These are phyloP conservation scores for Sporobolomyces pararoseus DNA, from an alignment of 768 basidiomycete genomes.

Conservation along the genomic window DNA sequence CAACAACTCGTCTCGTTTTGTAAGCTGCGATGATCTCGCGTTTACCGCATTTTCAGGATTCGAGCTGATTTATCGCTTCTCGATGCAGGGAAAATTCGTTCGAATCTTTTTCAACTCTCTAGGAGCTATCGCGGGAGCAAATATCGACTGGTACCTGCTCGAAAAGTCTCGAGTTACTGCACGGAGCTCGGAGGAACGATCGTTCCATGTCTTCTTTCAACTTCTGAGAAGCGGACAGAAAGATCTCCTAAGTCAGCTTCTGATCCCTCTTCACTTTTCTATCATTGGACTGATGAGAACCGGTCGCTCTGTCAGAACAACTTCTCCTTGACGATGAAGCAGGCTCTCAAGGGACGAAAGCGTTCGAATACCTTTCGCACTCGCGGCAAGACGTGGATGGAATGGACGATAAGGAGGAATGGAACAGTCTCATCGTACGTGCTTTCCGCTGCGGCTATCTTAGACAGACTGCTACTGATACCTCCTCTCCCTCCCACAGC, in stretches of 20 bases:
- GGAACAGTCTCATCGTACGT: conserved; percentile 68
- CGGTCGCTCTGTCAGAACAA: conserved; percentile 19
- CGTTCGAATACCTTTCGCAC: conserved; percentile 88
- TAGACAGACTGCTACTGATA: not conserved
- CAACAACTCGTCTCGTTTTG: conserved; percentile 96
- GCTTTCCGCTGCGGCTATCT: not conserved
- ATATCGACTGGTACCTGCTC: conserved; percentile 96
- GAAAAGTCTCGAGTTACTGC: conserved; percentile 95
- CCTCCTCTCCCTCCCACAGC: conserved; percentile 51
- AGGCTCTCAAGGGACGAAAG: conserved; percentile 59
- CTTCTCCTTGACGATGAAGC: conserved; percentile 33
- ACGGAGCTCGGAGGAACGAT: conserved; percentile 79
- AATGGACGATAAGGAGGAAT: conserved; percentile 85
- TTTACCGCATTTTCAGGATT: not conserved
- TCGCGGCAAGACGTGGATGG: conserved; percentile 90
- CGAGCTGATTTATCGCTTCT: not conserved
- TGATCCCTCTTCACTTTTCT: not conserved
- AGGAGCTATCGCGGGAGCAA: conserved; percentile 93
- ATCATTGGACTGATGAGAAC: not conserved
- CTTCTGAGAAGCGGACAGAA: conserved; percentile 69
- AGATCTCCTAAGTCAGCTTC: conserved; percentile 61
- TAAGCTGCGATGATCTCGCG: conserved; percentile 27
- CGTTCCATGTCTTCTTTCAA: conserved; percentile 97
- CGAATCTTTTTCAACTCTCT: conserved; percentile 87
- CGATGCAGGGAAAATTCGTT: conserved; percentile 80